Percentiles rank a stretch among this genome's conserved stretches.
These are phyloP conservation scores for Spinellus fusiger DNA, from an alignment of 192 early-diverging fungal genomes.

Conservation along the genomic window DNA sequence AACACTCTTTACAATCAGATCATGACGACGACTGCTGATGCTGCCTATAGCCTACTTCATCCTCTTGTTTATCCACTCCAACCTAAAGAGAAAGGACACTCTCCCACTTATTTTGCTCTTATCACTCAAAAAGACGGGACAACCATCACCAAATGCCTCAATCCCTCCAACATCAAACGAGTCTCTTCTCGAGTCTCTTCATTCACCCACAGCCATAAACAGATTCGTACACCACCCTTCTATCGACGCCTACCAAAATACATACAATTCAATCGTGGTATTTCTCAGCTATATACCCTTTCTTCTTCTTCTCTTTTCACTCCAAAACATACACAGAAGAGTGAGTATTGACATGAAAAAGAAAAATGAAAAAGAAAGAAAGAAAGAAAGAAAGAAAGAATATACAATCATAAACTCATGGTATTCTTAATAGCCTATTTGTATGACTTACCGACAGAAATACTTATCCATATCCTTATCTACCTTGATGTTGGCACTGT, in stretches of 20 bases:
- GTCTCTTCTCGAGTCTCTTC: background rate
- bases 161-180: background rate
- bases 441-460: background rate
- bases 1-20: too few relatives aligned
- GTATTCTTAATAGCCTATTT: background rate
- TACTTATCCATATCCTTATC: background rate
- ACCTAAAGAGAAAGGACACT: background rate
- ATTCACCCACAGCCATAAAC: background rate
- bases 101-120: slow-evolving; percentile 4
- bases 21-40: background rate
- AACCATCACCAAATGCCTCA: background rate
- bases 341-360: too few relatives aligned
- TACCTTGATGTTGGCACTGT: background rate
- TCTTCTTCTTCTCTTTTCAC: too few relatives aligned
- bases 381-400: too few relatives aligned
- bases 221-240: background rate
- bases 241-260: background rate
- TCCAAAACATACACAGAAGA: too few relatives aligned
- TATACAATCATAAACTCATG: too few relatives aligned
- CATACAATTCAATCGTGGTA: background rate
- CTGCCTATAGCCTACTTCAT: background rate
- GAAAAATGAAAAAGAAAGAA: too few relatives aligned
- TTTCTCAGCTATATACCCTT: too few relatives aligned
- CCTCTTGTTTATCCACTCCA: background rate
- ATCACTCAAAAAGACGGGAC: slow-evolving; percentile 1